Evolutionary conservation across 352 stramenopile genomes (phyloP).

Genomic region (Pythium chondricola): DNA sequence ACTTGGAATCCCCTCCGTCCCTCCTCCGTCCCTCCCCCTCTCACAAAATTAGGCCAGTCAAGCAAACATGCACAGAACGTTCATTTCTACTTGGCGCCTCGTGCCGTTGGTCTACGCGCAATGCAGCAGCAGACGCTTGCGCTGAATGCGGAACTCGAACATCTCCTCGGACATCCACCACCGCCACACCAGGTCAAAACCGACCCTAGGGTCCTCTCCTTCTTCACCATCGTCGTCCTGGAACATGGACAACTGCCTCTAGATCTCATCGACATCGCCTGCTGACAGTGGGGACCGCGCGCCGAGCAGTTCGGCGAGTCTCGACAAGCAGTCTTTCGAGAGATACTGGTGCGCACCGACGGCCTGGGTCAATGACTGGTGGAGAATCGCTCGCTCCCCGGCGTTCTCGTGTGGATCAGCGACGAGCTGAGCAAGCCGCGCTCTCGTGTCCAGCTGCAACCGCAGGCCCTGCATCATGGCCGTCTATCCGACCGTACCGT

Average conservation of each 20-base stretch:
- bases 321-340: constrained; percentile 25
- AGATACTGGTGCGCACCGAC: constrained; percentile 12
- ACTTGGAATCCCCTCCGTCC: not conserved
- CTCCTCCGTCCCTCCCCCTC: not conserved
- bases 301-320: constrained; percentile 26
- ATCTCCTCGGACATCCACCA: constrained; percentile 53
- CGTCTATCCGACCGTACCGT: too few relatives aligned
- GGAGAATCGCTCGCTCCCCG: constrained; percentile 30
- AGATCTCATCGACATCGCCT: constrained; percentile 50
- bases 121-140: not conserved
- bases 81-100: constrained; percentile 11
- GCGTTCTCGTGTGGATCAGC: constrained; percentile 3
- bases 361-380: constrained; percentile 29
- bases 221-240: not conserved
- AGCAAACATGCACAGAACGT: constrained; percentile 11
- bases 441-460: constrained; percentile 21
- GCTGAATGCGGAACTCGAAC: constrained; percentile 14
- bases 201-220: constrained; percentile 7
- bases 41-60: constrained; percentile 19
- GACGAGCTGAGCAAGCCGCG: constrained; percentile 21
- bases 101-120: not conserved
- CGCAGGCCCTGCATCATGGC: constrained; percentile 34
- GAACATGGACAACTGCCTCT: constrained; percentile 15
- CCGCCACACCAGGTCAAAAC: constrained; percentile 37
- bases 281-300: constrained; percentile 21